Evolutionary conservation across 345 rosid species (phyloP).

Genomic region (Salix udensis): DNA sequence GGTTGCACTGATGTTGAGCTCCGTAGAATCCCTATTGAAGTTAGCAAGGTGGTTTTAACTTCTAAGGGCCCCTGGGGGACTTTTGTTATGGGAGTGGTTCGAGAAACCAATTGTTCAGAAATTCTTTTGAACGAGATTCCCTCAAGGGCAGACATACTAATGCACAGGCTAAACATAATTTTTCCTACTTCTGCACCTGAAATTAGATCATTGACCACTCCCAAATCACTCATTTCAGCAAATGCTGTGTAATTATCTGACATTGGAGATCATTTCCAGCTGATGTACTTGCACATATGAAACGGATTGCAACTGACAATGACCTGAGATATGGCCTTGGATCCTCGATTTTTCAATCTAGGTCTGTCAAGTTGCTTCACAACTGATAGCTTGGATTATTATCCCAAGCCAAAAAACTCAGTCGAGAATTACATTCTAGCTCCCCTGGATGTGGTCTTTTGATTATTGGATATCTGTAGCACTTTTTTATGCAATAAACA

Average conservation of each 20-base stretch:
- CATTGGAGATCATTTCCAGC: background rate
- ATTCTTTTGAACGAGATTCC: conserved; percentile 92
- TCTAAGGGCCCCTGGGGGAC: conserved; percentile 87
- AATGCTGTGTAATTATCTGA: conserved; percentile 10
- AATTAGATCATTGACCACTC: conserved; percentile 72
- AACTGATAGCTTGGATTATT: background rate
- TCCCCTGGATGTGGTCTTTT: background rate
- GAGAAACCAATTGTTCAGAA: conserved; percentile 96
- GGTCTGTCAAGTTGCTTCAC: background rate
- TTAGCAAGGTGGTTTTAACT: conserved; percentile 87
- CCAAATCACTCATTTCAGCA: conserved; percentile 25
- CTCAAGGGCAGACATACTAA: conserved; percentile 78
- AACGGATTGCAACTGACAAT: background rate
- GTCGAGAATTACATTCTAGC: background rate
- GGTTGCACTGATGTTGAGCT: conserved; percentile 85
- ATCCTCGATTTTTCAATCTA: background rate
- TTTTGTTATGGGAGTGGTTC: conserved; percentile 92
- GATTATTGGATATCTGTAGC: background rate
- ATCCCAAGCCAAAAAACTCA: background rate
- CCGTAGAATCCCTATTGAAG: conserved; percentile 93
- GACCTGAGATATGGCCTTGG: background rate
- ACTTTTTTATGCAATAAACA: background rate
- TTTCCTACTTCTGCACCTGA: conserved; percentile 97
- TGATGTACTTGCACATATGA: background rate
- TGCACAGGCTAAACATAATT: conserved; percentile 83